Base-by-base conservation (phyloP, 192 early-diverging fungal genomes). In the Coemansia sp. region DNA sequence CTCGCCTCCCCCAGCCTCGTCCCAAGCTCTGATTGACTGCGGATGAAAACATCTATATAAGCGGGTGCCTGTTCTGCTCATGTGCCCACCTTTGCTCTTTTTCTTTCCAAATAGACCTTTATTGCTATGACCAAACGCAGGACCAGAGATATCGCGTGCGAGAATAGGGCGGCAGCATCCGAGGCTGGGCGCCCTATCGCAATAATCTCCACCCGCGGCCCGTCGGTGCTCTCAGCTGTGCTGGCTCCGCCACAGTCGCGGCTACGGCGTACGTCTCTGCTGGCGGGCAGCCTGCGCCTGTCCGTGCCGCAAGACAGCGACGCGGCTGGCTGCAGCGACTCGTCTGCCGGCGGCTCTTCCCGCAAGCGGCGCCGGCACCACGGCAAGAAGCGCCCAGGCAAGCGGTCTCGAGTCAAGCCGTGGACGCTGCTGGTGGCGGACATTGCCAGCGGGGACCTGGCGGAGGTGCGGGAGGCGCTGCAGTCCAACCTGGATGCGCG, bases 151-250 rank as follows among this genome's bases (percentile, higher is more conserved):
- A 10, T 30, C 11, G 12, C 28, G 30, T 10, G 44, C 31, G 18
- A 26, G 31, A 11, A 36, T 19, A 9, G 28, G 37, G 39, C 50
- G 38, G 10, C 16, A 19, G 42, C 40, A 9, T 41, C 8, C 23
- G 44, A 46, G 8, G 44, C 44, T 21, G 18, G 18, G 3, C 44
- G 44, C 44, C 55, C 62, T 11, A 41, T 71, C 5, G 62, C 62
- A 20, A 71, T 71, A n/a, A 71, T 71, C 11, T 63, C 68, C 2
- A 52, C 62, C n/a, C 52, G 36, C 15, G 68, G 68, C 13, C 68
- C 57, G 26, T 64, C 68, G 4, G 62, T 71, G 40, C 50, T 71
- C 19, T 71, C 68, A 6, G 45, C 61, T 3, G 51, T 50, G 35
- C 57, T 70, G 33, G 43, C 47, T 14, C 57, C 62, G 39, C 46